These are phyloP conservation scores for Cutaneotrichosporon sp. DNA, from an alignment of 1,284 basidiomycete species.

Conservation along the genomic window DNA sequence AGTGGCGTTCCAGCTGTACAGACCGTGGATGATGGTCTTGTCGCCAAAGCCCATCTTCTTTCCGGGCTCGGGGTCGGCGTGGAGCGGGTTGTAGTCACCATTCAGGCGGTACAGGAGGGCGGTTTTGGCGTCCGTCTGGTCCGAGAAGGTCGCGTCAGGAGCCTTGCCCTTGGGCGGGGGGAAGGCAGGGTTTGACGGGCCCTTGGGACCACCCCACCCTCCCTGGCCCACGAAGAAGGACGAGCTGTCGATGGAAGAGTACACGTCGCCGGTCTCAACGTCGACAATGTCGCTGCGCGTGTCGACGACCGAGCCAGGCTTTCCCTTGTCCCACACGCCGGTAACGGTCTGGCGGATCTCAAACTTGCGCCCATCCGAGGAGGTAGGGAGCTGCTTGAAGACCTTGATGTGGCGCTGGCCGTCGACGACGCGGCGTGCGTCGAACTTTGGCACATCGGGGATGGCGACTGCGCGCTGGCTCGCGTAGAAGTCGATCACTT, in stretches of 20 bases:
- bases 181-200: constrained; percentile 12
- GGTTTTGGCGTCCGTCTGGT: constrained; percentile 23
- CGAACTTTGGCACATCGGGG: constrained; percentile 25
- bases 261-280: constrained; percentile 17
- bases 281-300: constrained; percentile 26
- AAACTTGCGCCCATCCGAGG: constrained; percentile 24
- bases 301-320: constrained; percentile 25
- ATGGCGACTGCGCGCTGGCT: constrained; percentile 17
- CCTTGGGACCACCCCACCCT: constrained; percentile 28
- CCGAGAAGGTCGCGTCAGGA: constrained; percentile 16
- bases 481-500: constrained; percentile 25
- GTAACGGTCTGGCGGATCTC: constrained; percentile 22
- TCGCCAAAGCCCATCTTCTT: constrained; percentile 29
- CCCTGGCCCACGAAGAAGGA: constrained; percentile 27
- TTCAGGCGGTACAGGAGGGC: constrained; percentile 27
- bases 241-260: constrained; percentile 12
- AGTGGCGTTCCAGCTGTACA: constrained; percentile 28
- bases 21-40: constrained; percentile 27
- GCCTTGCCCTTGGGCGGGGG: constrained; percentile 16
- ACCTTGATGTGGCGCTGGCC: constrained; percentile 26
- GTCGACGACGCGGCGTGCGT: constrained; percentile 24
- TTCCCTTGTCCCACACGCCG: constrained; percentile 29
- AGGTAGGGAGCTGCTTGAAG: constrained; percentile 21
- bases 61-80: constrained; percentile 28
- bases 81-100: constrained; percentile 30